Evolutionary conservation across 257 asterid species (phyloP).

Genomic region (Rauvolfia tetraphylla): DNA sequence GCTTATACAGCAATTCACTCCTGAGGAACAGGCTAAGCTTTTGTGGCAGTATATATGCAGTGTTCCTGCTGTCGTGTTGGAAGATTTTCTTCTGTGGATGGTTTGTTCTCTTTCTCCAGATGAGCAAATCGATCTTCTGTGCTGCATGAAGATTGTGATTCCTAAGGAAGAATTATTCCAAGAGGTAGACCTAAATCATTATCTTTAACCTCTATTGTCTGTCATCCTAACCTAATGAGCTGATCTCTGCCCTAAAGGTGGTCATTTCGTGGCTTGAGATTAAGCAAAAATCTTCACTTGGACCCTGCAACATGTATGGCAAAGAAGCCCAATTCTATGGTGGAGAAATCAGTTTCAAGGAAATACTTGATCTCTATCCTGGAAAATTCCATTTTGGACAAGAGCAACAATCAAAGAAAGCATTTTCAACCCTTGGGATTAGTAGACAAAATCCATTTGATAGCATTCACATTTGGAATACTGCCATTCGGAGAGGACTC

Average conservation of each 20-base stretch:
- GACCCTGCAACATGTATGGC: slow-evolving; percentile 27
- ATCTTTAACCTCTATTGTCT: slow-evolving; percentile 17
- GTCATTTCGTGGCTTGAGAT: slow-evolving; percentile 64
- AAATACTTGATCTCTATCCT: slow-evolving; percentile 34
- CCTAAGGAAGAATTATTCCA: slow-evolving; percentile 67
- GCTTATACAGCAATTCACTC: slow-evolving; percentile 49
- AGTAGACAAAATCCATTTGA: slow-evolving; percentile 40
- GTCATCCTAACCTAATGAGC: slow-evolving; percentile 28
- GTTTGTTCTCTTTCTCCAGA: slow-evolving; percentile 46
- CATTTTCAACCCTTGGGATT: slow-evolving; percentile 19
- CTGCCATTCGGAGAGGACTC: slow-evolving; percentile 61
- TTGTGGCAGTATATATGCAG: slow-evolving; percentile 83
- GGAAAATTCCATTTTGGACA: slow-evolving; percentile 26
- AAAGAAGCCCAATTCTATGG: slow-evolving; percentile 48
- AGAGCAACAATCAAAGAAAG: slow-evolving; percentile 34
- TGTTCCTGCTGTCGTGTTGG: slow-evolving; percentile 62
- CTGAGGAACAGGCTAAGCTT: slow-evolving; percentile 66
- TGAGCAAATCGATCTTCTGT: slow-evolving; percentile 44
- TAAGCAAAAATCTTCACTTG: slow-evolving; percentile 34
- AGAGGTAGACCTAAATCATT: slow-evolving; percentile 50
- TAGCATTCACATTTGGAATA: slow-evolving; percentile 65
- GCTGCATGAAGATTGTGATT: slow-evolving; percentile 51
- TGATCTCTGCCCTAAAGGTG: slow-evolving; percentile 44
- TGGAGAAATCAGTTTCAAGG: slow-evolving; percentile 44
- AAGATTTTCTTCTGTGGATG: slow-evolving; percentile 80